Evolutionary conservation across 2,329 filamentous ascomycete species (phyloP), one percentile per base, ranked within the genome.

Genomic region (Arachnomyces sp.): DNA sequence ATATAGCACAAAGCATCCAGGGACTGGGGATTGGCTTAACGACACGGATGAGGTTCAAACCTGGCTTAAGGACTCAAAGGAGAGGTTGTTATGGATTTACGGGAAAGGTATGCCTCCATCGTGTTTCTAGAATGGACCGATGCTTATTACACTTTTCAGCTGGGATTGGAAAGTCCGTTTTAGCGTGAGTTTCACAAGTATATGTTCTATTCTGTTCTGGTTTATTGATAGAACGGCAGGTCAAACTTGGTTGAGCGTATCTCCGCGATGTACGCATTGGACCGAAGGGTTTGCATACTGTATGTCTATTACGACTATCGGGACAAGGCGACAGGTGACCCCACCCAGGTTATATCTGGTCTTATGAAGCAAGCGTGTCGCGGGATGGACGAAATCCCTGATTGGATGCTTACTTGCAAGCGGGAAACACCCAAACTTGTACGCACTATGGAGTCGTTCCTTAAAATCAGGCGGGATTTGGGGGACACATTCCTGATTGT

Each of bases 191-290:
- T 13, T 39, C 37, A 16, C 30, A 9, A 2, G n/a, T 13, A 28
- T 28, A 17, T 39, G 6, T 16, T 12, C n/a, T 11, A 13, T 20
- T 9, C 20, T 25, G 5, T 25, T 25, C 9, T 25, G 5, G 20
- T 25, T 25, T 33, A 17, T 6, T 25, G n/a, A 35, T 8, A 3
- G 3, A 14, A 33, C 25, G 16, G 15, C n/a, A 39, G 37, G 16
- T 39, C 37, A 13, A 39, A 39, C 20, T 28, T 39, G 3, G 15
- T 39, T 31, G 37, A 39, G n/a, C 18, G 33, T 15, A 12, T 39
- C 13, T 29, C 14, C n/a, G n/a, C 9, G 5, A 33, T 25, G 4
- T 18, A 39, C 14, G 8, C 30, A 8, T 28, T 33, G 8, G n/a
- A 29, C 13, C 7, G 28, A n/a, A 34, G 20, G 25, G 11, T 29